A percentile compares a stretch with the other conserved stretches of the same genome.
These are phyloP conservation scores for Daldinia eschscholtzii DNA, from an alignment of 2,329 filamentous ascomycete genomes.

Conservation along the genomic window DNA sequence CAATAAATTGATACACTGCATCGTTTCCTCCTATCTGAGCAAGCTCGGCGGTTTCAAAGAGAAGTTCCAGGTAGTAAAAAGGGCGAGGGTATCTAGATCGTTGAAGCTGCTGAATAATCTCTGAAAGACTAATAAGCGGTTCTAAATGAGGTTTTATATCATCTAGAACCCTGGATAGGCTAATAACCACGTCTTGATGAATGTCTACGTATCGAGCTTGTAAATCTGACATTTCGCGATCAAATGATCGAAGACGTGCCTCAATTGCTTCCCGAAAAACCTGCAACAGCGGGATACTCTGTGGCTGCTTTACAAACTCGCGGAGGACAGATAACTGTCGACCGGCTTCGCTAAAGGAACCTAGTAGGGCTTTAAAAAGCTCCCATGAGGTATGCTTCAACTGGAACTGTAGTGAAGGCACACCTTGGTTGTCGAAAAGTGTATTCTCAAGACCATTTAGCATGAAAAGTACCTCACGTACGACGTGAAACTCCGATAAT, in stretches of 20 bases:
- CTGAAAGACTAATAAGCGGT: slow-evolving; percentile 71
- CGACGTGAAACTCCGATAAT: slow-evolving; percentile 77
- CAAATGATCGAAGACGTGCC: slow-evolving; percentile 68
- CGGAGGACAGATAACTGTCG: slow-evolving; percentile 62
- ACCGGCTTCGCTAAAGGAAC: slow-evolving; percentile 62
- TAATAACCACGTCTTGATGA: slow-evolving; percentile 69
- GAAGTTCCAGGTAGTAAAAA: slow-evolving; percentile 81
- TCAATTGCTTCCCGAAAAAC: slow-evolving; percentile 76
- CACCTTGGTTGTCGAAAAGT: slow-evolving; percentile 68
- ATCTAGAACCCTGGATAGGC: slow-evolving; percentile 71
- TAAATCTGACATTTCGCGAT: slow-evolving; percentile 68
- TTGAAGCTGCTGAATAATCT: slow-evolving; percentile 70
- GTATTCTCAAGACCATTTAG: slow-evolving; percentile 81
- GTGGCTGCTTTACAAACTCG: slow-evolving; percentile 57
- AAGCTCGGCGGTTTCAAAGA: slow-evolving; percentile 77
- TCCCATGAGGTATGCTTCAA: slow-evolving; percentile 64
- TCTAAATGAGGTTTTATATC: slow-evolving; percentile 67
- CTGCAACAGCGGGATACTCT: slow-evolving; percentile 72
- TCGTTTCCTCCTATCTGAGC: slow-evolving; percentile 78
- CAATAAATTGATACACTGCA: slow-evolving; percentile 71
- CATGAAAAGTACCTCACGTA: slow-evolving; percentile 88
- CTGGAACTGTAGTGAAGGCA: slow-evolving; percentile 59
- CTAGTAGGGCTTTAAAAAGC: slow-evolving; percentile 63
- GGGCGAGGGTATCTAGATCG: slow-evolving; percentile 63
- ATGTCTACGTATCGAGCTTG: slow-evolving; percentile 72